A percentile compares a stretch with the other conserved stretches of the same genome.
These are phyloP conservation scores for Akanthomyces dipterigenus DNA, from an alignment of 2,329 filamentous ascomycete species.

Conservation along the genomic window DNA sequence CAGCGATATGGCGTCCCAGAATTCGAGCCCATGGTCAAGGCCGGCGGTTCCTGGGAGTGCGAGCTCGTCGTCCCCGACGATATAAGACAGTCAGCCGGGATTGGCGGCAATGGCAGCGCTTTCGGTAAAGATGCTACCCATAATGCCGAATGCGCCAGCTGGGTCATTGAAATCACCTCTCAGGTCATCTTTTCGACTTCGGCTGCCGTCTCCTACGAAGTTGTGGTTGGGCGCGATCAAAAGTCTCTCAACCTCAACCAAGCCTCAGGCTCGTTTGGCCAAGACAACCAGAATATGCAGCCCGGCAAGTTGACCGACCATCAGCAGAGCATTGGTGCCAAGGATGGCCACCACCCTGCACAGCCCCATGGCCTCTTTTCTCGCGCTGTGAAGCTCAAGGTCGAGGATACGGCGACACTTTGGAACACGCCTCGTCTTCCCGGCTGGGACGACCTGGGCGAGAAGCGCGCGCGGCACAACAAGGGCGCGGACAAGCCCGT, in stretches of 20 bases:
- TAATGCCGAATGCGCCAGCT: slow-evolving; percentile 58
- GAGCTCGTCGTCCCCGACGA: slow-evolving; percentile 73
- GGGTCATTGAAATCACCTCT: slow-evolving; percentile 86
- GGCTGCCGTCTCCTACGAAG: slow-evolving; percentile 80
- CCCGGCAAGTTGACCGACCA: slow-evolving; percentile 73
- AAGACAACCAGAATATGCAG: slow-evolving; percentile 43
- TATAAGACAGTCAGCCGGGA: slow-evolving; percentile 59
- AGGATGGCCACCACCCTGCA: slow-evolving; percentile 52
- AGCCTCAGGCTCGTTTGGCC: slow-evolving; percentile 38
- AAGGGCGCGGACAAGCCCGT: slow-evolving; percentile 25
- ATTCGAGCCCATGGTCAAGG: slow-evolving; percentile 95
- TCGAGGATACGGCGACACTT: slow-evolving; percentile 81
- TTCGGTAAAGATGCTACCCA: slow-evolving; percentile 40
- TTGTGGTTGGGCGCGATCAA: slow-evolving; percentile 78
- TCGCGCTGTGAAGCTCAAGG: slow-evolving; percentile 65
- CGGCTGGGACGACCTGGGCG: slow-evolving; percentile 45
- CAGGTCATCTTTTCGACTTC: slow-evolving; percentile 92
- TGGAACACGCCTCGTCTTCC: slow-evolving; percentile 92
- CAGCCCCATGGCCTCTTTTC: slow-evolving; percentile 77
- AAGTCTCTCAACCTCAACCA: slow-evolving; percentile 66
- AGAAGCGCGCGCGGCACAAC: slow-evolving; percentile 21
- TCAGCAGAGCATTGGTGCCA: slow-evolving; percentile 54
- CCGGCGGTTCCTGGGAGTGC: slow-evolving; percentile 79
- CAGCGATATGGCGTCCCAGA: slow-evolving; percentile 72
- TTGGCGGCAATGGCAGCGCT: slow-evolving; percentile 32